Percentiles rank a stretch among this genome's conserved stretches.
Evolutionary conservation across 2,329 filamentous ascomycete genomes (phyloP).

Genomic region (Alternaria sp.): DNA sequence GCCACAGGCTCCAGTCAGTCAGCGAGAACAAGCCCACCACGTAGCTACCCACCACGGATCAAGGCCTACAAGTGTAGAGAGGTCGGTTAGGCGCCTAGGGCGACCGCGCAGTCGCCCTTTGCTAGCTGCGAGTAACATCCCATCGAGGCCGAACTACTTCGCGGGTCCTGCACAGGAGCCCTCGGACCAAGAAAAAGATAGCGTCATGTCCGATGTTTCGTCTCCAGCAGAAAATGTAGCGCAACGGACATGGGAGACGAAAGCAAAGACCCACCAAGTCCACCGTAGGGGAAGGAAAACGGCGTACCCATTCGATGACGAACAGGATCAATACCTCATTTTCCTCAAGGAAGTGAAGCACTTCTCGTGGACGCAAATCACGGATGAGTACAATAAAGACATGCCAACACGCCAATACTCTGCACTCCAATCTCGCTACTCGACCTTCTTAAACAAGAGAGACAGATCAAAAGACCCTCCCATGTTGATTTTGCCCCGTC

Average conservation of each 20-base stretch:
- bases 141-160: conserved; percentile 9
- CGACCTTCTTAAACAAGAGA: conserved; percentile 37
- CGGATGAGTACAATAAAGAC: conserved; percentile 32
- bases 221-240: not conserved
- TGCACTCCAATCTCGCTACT: conserved; percentile 42
- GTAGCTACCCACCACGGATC: not conserved
- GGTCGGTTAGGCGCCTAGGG: not conserved
- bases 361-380: conserved; percentile 50
- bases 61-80: not conserved
- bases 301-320: conserved; percentile 22
- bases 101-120: not conserved
- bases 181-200: conserved; percentile 16
- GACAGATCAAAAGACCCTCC: conserved; percentile 37
- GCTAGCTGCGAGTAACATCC: not conserved
- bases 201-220: conserved; percentile 18
- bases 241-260: not conserved
- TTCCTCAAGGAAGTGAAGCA: conserved; percentile 54
- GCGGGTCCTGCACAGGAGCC: not conserved
- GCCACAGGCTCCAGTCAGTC: not conserved
- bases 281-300: not conserved
- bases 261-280: not conserved
- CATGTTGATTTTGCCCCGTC: conserved; percentile 32
- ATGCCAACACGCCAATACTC: conserved; percentile 44
- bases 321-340: conserved; percentile 49
- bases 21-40: not conserved